Evolutionary conservation across 768 basidiomycete species (phyloP), one percentile per base, ranked within the genome.

Genomic region (Cystofilobasidium ferigula): DNA sequence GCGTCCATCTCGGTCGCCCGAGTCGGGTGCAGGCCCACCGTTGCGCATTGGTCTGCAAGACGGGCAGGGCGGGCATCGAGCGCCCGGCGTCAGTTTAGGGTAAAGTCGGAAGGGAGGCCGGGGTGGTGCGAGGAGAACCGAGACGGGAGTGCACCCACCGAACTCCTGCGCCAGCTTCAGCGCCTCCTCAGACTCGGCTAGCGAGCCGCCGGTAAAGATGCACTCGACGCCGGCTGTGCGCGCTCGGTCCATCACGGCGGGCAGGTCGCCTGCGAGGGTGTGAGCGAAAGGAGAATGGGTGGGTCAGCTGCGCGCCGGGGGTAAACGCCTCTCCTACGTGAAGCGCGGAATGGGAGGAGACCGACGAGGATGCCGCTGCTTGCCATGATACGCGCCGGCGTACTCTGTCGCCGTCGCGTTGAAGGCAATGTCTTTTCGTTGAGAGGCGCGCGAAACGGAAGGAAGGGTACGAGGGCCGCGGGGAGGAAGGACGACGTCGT

Each of bases 21-120:
- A 20, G 87, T 88, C 0, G 88, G 88, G 74, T 90, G 89, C 67
- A 86, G 85, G 24, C 88, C 88, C 10, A 85, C 82, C 0, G 89
- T 89, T 22, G 85, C 82, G 72, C 84, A 87, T 18, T 88, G 73
- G 16, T 79, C 87, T 69, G 62, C 24, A 47, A 22, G 3, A n/a
- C 22, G 22, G n/a, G 22, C 22, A 16, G n/a, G n/a, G n/a, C n/a
- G n/a, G n/a, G n/a, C n/a, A n/a, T n/a, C n/a, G n/a, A n/a, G n/a
- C n/a, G n/a, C n/a, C n/a, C n/a, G n/a, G n/a, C n/a, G n/a, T n/a
- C n/a, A n/a, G n/a, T n/a, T n/a, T n/a, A n/a, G n/a, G n/a, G n/a
- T n/a, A n/a, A 47, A n/a, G 16, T 20, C 5, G 43, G 43, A 40
- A 16, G 38, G 38, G 38, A 40, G 8, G 38, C 38, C 16, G 8